These are phyloP conservation scores for Casaregolazyma lundiana DNA, from an alignment of 1,139 yeast species.

Conservation along the genomic window DNA sequence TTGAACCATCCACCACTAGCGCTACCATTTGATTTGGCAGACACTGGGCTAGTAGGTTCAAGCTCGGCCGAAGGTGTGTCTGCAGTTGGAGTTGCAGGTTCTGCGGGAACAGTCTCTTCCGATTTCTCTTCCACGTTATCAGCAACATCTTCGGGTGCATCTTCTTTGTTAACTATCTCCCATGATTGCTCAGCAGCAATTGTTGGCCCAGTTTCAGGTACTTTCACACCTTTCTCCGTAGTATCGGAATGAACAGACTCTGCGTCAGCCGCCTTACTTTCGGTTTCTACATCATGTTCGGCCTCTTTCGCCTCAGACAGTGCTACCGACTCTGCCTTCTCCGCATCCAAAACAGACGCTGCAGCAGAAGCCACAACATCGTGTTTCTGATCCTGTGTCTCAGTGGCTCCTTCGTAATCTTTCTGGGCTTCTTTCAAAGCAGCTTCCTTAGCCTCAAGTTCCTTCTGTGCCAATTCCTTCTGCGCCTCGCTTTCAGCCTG, in stretches of 20 bases:
- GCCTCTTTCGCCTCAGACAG: constrained; percentile 11
- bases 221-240: constrained; percentile 2
- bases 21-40: constrained; percentile 4
- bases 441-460: constrained; percentile 17
- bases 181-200: constrained; percentile 10
- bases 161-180: constrained; percentile 8
- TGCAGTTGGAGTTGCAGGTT: constrained; percentile 5
- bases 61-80: constrained; percentile 1
- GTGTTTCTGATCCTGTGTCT: constrained; percentile 7
- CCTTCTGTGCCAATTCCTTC: constrained; percentile 21
- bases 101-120: constrained; percentile 1
- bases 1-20: constrained; percentile 12
- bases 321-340: constrained; percentile 7
- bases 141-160: constrained; percentile 8
- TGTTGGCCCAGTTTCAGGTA: background rate
- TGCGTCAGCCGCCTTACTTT: constrained; percentile 11
- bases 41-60: constrained; percentile 6
- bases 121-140: constrained; percentile 4
- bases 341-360: constrained; percentile 9
- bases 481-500: constrained; percentile 26
- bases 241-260: constrained; percentile 8
- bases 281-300: constrained; percentile 10
- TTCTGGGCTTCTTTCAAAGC: constrained; percentile 15
- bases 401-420: constrained; percentile 9
- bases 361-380: constrained; percentile 11